A percentile compares a stretch with the other conserved stretches of the same genome.
Conservation (phyloP, 192 early-diverging fungal genomes). For the Coemansia sp. region DNA sequence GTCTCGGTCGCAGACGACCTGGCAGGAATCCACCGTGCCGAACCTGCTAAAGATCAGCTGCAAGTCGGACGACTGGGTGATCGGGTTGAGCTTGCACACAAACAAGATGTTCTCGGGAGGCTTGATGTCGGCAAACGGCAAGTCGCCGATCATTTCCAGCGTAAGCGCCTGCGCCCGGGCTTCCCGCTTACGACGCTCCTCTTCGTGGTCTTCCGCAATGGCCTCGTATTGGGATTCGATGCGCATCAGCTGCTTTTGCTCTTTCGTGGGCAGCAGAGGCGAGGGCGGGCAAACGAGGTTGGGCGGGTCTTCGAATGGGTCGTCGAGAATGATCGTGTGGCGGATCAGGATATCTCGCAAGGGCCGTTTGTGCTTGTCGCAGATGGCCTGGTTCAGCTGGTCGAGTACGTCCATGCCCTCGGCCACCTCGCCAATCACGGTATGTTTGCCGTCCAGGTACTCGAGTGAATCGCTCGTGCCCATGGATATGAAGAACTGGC, state of each 20-base stretch:
- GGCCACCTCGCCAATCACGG: slow-evolving; percentile 86
- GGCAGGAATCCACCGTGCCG: slow-evolving; percentile 84
- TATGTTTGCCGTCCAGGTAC: slow-evolving; percentile 78
- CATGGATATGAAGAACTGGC: slow-evolving; percentile 63
- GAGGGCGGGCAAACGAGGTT: slow-evolving; percentile 69
- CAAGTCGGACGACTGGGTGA: slow-evolving; percentile 87
- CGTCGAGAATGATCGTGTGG: slow-evolving; percentile 89
- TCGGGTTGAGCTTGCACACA: slow-evolving; percentile 91
- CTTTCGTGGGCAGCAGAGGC: slow-evolving; percentile 66
- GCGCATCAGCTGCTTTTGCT: slow-evolving; percentile 66
- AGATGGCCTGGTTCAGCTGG: slow-evolving; percentile 65
- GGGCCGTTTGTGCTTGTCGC: slow-evolving; percentile 72
- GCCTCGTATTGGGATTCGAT: slow-evolving; percentile 80
- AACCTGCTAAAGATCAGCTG: slow-evolving; percentile 91
- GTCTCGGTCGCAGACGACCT: slow-evolving; percentile 83
- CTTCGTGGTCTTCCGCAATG: slow-evolving; percentile 56
- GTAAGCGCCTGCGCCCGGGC: slow-evolving; percentile 87
- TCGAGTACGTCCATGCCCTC: slow-evolving; percentile 90
- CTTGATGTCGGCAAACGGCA: slow-evolving; percentile 95
- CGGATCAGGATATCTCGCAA: slow-evolving; percentile 84
- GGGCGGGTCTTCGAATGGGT: slow-evolving; percentile 85
- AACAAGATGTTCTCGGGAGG: slow-evolving; percentile 97
- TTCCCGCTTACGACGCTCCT: slow-evolving; percentile 64
- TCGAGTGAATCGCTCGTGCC: slow-evolving; percentile 57
- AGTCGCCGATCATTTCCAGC: slow-evolving; percentile 95